Base-by-base conservation (phyloP, 768 basidiomycete species). In the Tulasnella calospora region DNA sequence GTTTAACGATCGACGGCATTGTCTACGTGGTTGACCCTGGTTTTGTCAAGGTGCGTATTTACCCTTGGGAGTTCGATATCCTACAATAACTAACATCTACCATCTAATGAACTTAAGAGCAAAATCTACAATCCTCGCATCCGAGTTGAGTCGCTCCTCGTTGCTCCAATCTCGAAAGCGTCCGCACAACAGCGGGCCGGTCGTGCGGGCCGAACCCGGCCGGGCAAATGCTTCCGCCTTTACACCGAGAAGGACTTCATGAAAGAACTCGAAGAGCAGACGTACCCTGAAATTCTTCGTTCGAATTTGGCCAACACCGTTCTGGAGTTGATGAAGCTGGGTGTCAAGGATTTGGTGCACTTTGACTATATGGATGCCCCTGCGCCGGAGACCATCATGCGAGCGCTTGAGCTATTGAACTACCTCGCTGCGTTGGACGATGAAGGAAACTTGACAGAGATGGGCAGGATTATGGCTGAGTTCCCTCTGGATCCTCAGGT, bases 401-500 rank as follows among this genome's bases (percentile, higher is more conserved):
- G 96, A 78, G 97, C 97, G 13, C 86, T 99, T 75, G 98, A 99
- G 83, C 85, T 98, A 46, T 88, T 99, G 71, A 97, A 99, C 83
- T 97, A 91, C 84, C 88, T 99, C 67, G 90, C 92, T 8, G 97
- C 96, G 0, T 86, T 99, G 79, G 95, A 99, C 82, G 96, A 98
- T 81, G 95, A 98, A 3, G 96, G 98, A 15, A 90, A 94, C 74
- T 84, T 99, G 78, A 99, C 98, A 0, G 85, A 90, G 0, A 86
- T 99, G 10, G 98, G 98, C 5, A 87, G 85, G 47, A 92, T 95
- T 79, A 98, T 99, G 97, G 97, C 98, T 0, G 95, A 98, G 81
- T 99, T 99, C 87, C 98, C 97, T 17, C 88, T 99, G n/a, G 98
- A 99, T 84, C 98, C 97, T 55, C 96, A 96, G 87, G 94, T 93